These are phyloP conservation scores for Phalaenopsis aphrodite DNA, from an alignment of 106 monocot genomes.

Conservation along the genomic window DNA sequence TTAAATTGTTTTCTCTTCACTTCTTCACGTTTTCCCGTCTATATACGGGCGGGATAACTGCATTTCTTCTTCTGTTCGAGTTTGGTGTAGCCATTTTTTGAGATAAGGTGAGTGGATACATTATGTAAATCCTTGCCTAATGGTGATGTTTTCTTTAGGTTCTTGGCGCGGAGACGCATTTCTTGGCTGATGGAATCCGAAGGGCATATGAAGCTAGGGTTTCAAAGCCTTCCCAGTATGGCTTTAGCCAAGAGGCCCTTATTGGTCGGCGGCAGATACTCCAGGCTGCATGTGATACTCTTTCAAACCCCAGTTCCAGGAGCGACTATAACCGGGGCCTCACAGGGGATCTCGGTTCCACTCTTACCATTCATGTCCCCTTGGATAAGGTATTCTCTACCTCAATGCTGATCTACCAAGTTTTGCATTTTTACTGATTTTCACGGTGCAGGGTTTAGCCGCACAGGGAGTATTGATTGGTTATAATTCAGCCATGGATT, in stretches of 20 bases:
- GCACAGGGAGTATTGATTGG: not conserved
- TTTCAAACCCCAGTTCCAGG: slow-evolving; percentile 36
- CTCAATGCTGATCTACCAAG: not conserved
- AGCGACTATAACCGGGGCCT: slow-evolving; percentile 57
- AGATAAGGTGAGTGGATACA: not conserved
- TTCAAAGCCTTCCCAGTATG: slow-evolving; percentile 56
- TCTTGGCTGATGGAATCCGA: slow-evolving; percentile 71
- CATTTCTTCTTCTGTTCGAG: not conserved
- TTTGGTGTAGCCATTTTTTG: not conserved
- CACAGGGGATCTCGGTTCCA: slow-evolving; percentile 42
- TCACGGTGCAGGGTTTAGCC: not conserved
- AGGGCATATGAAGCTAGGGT: slow-evolving; percentile 65
- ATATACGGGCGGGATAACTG: not conserved
- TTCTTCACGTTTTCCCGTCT: not conserved
- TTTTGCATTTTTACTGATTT: not conserved
- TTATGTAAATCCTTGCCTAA: not conserved
- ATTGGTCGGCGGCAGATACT: slow-evolving; percentile 75
- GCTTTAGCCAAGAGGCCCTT: slow-evolving; percentile 76
- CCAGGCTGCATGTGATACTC: slow-evolving; percentile 69
- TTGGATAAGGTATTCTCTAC: slow-evolving; percentile 63
- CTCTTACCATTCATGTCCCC: slow-evolving; percentile 42
- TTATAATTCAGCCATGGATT: not conserved
- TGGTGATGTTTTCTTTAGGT: slow-evolving; percentile 25
- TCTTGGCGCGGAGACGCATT: slow-evolving; percentile 83
- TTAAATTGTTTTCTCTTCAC: not conserved